These are phyloP conservation scores for Ogataea ramenticola DNA, from an alignment of 805 yeast genomes.

Conservation along the genomic window DNA sequence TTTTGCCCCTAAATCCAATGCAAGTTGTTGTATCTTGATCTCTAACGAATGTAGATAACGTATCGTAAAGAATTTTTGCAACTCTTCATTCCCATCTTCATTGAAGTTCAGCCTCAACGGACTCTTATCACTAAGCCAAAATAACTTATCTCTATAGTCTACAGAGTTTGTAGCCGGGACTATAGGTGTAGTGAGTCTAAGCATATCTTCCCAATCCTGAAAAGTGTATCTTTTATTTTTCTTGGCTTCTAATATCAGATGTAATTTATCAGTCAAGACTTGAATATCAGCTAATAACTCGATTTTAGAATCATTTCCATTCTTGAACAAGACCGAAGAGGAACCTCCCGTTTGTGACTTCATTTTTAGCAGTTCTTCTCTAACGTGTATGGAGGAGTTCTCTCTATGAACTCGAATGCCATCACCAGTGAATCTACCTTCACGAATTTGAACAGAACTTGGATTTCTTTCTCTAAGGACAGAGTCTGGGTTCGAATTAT, in stretches of 20 bases:
- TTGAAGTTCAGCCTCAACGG: conserved; percentile 37
- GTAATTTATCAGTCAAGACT: neutral
- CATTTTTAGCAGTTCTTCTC: neutral
- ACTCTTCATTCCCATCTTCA: conserved; percentile 60
- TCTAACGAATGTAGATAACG: conserved; percentile 20
- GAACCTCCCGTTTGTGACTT: neutral
- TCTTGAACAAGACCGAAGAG: neutral
- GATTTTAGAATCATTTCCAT: neutral
- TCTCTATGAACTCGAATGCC: neutral
- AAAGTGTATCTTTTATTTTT: conserved; percentile 29
- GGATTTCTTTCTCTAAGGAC: neutral
- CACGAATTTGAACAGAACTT: too few species aligned
- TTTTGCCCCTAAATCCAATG: neutral
- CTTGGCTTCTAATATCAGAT: conserved; percentile 5
- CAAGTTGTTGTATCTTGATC: conserved; percentile 10
- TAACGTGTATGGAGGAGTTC: neutral
- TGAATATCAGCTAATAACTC: neutral
- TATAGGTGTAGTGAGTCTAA: conserved; percentile 18
- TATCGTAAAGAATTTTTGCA: conserved; percentile 41
- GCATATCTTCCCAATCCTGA: conserved; percentile 44
- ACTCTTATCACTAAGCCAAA: conserved; percentile 60
- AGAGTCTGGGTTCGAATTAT: neutral
- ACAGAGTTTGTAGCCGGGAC: conserved; percentile 12
- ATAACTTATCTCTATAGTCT: conserved; percentile 22
- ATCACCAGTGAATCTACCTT: too few species aligned